Percentiles rank a stretch among this genome's conserved stretches.
phyloP scores from a whole-genome alignment of 1,284 basidiomycete genomes.

The Naganishia albida region DNA sequence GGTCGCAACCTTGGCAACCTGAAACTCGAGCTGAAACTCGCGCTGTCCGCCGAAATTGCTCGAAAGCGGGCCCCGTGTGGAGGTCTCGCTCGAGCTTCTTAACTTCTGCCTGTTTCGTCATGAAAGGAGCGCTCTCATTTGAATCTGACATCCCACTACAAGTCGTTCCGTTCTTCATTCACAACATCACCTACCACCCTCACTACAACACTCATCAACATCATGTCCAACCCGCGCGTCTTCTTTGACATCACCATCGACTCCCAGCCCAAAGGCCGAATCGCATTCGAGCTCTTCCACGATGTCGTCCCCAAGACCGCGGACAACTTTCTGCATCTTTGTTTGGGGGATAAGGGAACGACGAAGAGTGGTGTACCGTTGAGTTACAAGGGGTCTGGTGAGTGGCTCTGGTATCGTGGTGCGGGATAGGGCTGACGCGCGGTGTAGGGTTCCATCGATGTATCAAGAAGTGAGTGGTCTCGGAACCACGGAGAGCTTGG shows the following conservation, averaged over 20 bases:
- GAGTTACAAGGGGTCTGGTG: conserved; percentile 41
- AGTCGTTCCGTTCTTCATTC: no score
- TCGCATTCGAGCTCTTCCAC: conserved; percentile 83
- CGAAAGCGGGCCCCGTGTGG: no score
- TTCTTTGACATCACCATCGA: conserved; percentile 77
- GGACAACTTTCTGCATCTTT: conserved; percentile 87
- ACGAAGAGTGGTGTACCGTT: conserved; percentile 54
- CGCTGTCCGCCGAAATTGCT: no score
- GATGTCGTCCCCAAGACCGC: conserved; percentile 66
- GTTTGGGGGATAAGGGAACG: conserved; percentile 66
- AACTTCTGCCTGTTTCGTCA: no score
- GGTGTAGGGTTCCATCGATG: conserved; percentile 74
- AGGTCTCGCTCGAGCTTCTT: no score
- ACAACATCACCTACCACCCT: no score
- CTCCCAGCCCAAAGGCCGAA: conserved; percentile 61
- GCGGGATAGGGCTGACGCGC: conserved; percentile 17
- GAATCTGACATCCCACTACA: no score
- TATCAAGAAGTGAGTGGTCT: conserved; percentile 53
- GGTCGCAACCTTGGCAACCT: no score
- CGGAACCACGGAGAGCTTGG: neutral
- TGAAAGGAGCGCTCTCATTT: no score
- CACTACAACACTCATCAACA: no score
- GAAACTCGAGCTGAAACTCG: no score
- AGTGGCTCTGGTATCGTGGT: conserved; percentile 58
- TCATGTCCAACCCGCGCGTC: conserved; percentile 53